phyloP scores from a whole-genome alignment of 2,329 filamentous ascomycete species.

The Calonectria hawksworthii region DNA sequence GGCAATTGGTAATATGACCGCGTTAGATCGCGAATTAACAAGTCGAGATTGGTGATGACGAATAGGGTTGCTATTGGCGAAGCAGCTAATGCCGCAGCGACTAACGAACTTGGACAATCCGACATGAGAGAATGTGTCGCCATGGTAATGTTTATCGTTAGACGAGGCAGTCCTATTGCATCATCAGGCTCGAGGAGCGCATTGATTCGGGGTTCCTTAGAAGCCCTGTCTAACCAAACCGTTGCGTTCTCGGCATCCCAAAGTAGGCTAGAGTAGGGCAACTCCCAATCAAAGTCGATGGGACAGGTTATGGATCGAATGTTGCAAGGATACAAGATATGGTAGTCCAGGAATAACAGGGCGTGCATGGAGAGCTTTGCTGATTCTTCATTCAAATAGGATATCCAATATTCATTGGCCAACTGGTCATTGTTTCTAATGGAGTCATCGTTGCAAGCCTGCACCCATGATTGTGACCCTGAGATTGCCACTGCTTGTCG shows the following conservation, averaged over 20 bases:
- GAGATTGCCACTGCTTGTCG: constrained; percentile 43
- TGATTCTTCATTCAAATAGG: constrained; percentile 47
- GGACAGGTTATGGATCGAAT: constrained; percentile 46
- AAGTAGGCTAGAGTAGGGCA: constrained; percentile 44
- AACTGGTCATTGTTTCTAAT: constrained; percentile 25
- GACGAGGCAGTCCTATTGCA: constrained; percentile 32
- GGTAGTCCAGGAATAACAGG: constrained; percentile 47
- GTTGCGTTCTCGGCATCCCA: constrained; percentile 49
- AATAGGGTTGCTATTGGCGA: constrained; percentile 47
- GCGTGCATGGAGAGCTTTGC: constrained; percentile 49
- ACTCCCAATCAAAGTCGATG: constrained; percentile 52
- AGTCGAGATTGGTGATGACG: constrained; percentile 46
- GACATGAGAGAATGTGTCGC: constrained; percentile 51
- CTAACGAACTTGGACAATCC: constrained; percentile 41
- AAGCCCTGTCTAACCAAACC: constrained; percentile 43
- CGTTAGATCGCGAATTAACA: constrained; percentile 50
- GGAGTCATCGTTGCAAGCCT: background rate
- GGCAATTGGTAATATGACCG: constrained; percentile 52
- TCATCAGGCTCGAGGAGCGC: constrained; percentile 29
- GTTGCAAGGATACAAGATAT: constrained; percentile 49
- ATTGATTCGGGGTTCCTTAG: constrained; percentile 33
- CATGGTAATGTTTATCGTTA: constrained; percentile 43
- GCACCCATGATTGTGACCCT: constrained; percentile 20
- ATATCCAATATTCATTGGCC: constrained; percentile 41
- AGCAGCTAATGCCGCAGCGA: constrained; percentile 41